Conservation (phyloP, 2,329 filamentous ascomycete genomes). For the Pseudocercospora vitis region DNA sequence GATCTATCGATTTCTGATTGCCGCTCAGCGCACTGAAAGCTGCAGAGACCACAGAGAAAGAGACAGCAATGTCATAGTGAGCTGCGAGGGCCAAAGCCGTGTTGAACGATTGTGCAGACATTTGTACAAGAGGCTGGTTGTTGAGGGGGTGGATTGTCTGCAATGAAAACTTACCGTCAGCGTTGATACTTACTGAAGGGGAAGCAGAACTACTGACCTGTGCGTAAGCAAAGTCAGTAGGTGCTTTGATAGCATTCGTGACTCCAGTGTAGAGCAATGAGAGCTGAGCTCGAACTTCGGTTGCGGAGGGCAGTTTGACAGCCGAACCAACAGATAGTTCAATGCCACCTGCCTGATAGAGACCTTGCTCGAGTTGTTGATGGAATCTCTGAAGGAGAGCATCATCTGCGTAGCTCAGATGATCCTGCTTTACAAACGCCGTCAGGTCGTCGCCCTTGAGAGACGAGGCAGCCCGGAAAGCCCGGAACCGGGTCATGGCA, state of each 20-base stretch:
- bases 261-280: slow-evolving; percentile 37
- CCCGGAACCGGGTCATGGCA: slow-evolving; percentile 32
- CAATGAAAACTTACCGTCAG: slow-evolving; percentile 39
- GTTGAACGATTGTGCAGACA: slow-evolving; percentile 25
- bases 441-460: not conserved
- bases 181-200: slow-evolving; percentile 35
- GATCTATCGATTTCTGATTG: slow-evolving; percentile 23
- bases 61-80: slow-evolving; percentile 25
- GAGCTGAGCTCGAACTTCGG: not conserved
- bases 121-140: slow-evolving; percentile 45
- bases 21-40: slow-evolving; percentile 15
- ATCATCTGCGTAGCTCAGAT: slow-evolving; percentile 28
- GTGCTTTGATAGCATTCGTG: slow-evolving; percentile 34
- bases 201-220: slow-evolving; percentile 37
- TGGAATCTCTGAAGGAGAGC: slow-evolving; percentile 22
- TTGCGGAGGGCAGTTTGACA: no score
- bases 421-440: slow-evolving; percentile 20
- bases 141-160: slow-evolving; percentile 48
- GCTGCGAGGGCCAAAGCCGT: slow-evolving; percentile 27
- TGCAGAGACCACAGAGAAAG: slow-evolving; percentile 16
- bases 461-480: slow-evolving; percentile 7
- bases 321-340: no score
- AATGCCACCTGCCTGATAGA: slow-evolving; percentile 14
- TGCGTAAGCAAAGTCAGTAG: slow-evolving; percentile 43
- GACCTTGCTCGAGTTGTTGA: slow-evolving; percentile 22